Percentiles rank a stretch among this genome's conserved stretches.
Conservation (phyloP, 2,329 filamentous ascomycete species). For the Fusarium sp. region DNA sequence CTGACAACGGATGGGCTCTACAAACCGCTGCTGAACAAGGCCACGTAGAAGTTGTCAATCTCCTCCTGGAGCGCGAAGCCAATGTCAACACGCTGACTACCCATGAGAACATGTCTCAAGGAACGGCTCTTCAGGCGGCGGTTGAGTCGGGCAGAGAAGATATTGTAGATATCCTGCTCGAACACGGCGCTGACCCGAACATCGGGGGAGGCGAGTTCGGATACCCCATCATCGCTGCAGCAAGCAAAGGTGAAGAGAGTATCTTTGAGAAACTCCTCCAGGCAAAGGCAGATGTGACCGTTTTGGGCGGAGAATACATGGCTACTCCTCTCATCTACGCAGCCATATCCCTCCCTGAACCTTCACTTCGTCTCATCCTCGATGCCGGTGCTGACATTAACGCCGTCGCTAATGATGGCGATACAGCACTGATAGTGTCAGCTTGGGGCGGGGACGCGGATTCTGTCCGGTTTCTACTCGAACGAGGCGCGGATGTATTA, state of each 20-base stretch:
- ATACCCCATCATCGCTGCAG: conserved; percentile 53
- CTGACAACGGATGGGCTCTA: conserved; percentile 51
- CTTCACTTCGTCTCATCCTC: conserved; percentile 49
- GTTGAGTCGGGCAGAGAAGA: conserved; percentile 50
- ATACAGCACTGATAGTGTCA: conserved; percentile 54
- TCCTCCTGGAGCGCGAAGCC: conserved; percentile 51
- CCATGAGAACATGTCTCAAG: conserved; percentile 44
- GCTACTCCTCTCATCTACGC: conserved; percentile 54
- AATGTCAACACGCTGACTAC: conserved; percentile 50
- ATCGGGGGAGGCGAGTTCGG: conserved; percentile 49
- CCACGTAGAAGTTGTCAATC: conserved; percentile 50
- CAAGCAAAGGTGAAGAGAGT: conserved; percentile 48
- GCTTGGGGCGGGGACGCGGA: conserved; percentile 47
- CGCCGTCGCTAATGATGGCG: conserved; percentile 48
- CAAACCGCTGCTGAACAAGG: conserved; percentile 53
- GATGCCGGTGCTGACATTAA: conserved; percentile 54
- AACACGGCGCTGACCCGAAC: conserved; percentile 53
- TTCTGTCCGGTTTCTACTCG: conserved; percentile 21
- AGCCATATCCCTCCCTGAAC: conserved; percentile 49
- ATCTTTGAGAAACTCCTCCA: conserved; percentile 52
- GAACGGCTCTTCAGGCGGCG: conserved; percentile 56
- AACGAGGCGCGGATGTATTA: conserved; percentile 25
- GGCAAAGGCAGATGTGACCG: conserved; percentile 51
- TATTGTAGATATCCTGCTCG: conserved; percentile 53
- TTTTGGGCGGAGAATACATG: conserved; percentile 49